These are phyloP conservation scores for Fraxinus quadrangulata DNA, from an alignment of 257 asterid genomes.

Conservation along the genomic window DNA sequence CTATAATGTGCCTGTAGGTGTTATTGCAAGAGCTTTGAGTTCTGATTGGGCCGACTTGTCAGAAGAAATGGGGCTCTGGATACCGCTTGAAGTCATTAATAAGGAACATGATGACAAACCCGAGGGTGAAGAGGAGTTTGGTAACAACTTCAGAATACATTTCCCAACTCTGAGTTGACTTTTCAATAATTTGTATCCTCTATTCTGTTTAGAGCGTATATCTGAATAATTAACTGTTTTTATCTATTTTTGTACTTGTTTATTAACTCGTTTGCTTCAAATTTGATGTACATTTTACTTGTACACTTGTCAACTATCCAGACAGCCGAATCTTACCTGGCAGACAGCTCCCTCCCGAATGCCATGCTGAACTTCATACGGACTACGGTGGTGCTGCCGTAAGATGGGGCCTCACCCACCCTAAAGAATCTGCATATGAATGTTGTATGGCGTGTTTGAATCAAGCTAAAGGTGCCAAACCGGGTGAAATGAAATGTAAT, in stretches of 20 bases:
- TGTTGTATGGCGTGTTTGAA: conserved; percentile 92
- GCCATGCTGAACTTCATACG: conserved; percentile 76
- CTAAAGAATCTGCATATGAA: conserved; percentile 85
- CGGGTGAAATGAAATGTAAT: conserved; percentile 67
- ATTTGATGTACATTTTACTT: background rate
- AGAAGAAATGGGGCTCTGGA: conserved; percentile 84
- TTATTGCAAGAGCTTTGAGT: conserved; percentile 55
- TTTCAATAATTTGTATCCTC: background rate
- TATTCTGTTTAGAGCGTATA: background rate
- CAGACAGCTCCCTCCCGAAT: conserved; percentile 75
- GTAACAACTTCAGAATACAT: conserved; percentile 40
- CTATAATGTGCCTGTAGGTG: conserved; percentile 40
- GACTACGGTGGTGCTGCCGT: conserved; percentile 89
- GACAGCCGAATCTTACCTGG: conserved; percentile 72
- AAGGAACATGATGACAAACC: conserved; percentile 84
- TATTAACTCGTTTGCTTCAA: background rate
- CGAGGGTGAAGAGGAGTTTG: conserved; percentile 74
- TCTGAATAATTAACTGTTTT: background rate
- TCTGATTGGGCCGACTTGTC: conserved; percentile 62
- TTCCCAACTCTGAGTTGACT: background rate
- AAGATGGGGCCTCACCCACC: conserved; percentile 95
- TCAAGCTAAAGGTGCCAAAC: conserved; percentile 70
- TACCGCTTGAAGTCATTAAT: conserved; percentile 62
- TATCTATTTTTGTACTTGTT: background rate
- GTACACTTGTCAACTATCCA: conserved; percentile 36